Base-by-base conservation (phyloP, 768 basidiomycete genomes). In the Lactifluus hygrophoroides region DNA sequence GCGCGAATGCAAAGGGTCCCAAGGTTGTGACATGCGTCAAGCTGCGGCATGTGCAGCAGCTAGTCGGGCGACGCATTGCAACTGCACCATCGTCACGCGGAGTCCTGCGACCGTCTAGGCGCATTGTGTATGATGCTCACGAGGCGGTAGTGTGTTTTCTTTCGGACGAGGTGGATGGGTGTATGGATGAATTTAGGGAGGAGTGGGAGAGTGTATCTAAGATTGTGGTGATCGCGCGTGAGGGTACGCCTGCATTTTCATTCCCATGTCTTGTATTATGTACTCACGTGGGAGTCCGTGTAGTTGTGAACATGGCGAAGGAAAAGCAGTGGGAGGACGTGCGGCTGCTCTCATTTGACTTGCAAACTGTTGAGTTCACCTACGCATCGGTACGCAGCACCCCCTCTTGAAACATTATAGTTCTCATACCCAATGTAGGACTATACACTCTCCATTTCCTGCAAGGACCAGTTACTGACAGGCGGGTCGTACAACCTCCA, bases 151-250 rank as follows among this genome's bases (percentile, higher is more conserved):
- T 95, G 7, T 91, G 87, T 0, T 94, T 96, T 70, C 73, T 90
- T 35, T 90, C 90, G 1, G 87, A 90, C 64, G 81, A 93, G 66
- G 86, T 94, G 63, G 82, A 92, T 63, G 85, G 84, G 8, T 94
- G 92, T 66, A 90, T 96, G 19, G 87, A 88, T 58, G 87, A 92
- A 65, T 94, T 96, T 69, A 72, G 90, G 64, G 89, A 93, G 67
- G 92, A 94, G 70, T 95, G 93, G 91, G 89, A 90, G 40, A 77
- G 88, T 45, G 88, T 95, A 30, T 90, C 90, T 19, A 94, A 93
- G 72, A 92, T 94, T 80, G 90, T 94, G 13, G 89, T 94, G 27
- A 92, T 95, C 55, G 93, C 92, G 13, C 82, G 90, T 59, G 90
- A 94, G 75, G 83, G 91, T 90, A 67, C 57, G 76, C 66, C n/a